Percentiles rank a stretch among this genome's conserved stretches.
phyloP scores from a whole-genome alignment of 2,329 filamentous ascomycete species.

The Podosphaera leucotricha region DNA sequence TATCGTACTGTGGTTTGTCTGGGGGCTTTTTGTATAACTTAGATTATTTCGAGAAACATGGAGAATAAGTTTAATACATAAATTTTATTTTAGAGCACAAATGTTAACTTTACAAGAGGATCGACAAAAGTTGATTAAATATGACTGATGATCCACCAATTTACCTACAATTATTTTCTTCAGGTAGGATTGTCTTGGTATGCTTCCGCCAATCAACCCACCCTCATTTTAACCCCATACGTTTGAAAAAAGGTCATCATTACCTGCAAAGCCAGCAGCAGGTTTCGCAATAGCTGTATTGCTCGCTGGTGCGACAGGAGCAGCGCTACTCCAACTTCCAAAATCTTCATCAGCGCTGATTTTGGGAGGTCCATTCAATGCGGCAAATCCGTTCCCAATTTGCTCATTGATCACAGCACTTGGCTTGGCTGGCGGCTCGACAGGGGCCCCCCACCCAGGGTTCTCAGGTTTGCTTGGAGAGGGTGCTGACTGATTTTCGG shows the following conservation, averaged over 20 bases:
- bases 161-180: neutral
- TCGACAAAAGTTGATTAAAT: neutral
- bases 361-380: conserved; percentile 27
- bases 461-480: conserved; percentile 27
- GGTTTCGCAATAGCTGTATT: conserved; percentile 26
- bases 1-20: conserved; percentile 43
- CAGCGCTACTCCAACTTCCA: conserved; percentile 71
- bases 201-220: neutral
- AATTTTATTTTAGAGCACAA: neutral
- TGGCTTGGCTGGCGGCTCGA: conserved; percentile 27
- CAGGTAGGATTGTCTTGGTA: neutral
- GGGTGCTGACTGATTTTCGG: conserved; percentile 25
- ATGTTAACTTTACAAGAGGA: neutral
- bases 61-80: neutral
- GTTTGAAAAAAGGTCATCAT: conserved; percentile 83
- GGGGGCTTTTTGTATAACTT: conserved; percentile 13
- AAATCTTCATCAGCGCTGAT: conserved; percentile 86
- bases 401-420: conserved; percentile 31
- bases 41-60: neutral
- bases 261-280: conserved; percentile 34
- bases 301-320: conserved; percentile 26
- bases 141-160: neutral
- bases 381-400: conserved; percentile 39
- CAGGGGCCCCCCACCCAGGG: conserved; percentile 31
- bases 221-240: conserved; percentile 49